Evolutionary conservation across 2,329 filamentous ascomycete genomes (phyloP).

Genomic region (Exserohilum turcica): DNA sequence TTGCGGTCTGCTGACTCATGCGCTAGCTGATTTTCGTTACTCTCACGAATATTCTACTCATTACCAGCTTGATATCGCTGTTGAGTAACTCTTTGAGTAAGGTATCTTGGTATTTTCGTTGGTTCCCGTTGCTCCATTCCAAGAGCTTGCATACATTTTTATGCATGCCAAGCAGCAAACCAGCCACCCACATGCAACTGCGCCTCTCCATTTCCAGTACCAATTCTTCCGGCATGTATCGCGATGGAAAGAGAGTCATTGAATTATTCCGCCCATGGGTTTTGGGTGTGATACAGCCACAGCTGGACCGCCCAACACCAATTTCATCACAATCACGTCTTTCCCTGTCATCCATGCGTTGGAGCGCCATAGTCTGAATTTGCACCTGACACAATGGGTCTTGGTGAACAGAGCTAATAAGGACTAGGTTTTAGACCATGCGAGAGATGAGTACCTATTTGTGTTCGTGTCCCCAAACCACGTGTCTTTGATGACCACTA

Average conservation of each 20-base stretch:
- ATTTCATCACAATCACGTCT: neutral
- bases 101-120: conserved; percentile 48
- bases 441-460: conserved; percentile 77
- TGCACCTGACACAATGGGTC: neutral
- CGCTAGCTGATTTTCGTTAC: conserved; percentile 71
- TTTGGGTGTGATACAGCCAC: conserved; percentile 10
- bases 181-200: conserved; percentile 17
- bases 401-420: conserved; percentile 45
- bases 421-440: conserved; percentile 63
- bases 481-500: conserved; percentile 60
- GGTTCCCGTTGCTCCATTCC: conserved; percentile 20
- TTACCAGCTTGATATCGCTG: conserved; percentile 78
- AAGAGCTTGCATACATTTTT: conserved; percentile 17
- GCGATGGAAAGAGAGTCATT: neutral
- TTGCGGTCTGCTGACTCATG: conserved; percentile 32
- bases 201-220: conserved; percentile 28
- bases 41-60: conserved; percentile 77
- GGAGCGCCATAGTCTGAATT: neutral
- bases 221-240: conserved; percentile 8
- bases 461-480: conserved; percentile 59
- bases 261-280: conserved; percentile 2
- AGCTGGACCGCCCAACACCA: conserved; percentile 1
- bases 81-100: conserved; percentile 74
- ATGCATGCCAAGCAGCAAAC: conserved; percentile 25
- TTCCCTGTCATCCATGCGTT: neutral